These are phyloP conservation scores for Magnolia changhungtana DNA, from an alignment of 164 flowering plant genomes.

Conservation along the genomic window DNA sequence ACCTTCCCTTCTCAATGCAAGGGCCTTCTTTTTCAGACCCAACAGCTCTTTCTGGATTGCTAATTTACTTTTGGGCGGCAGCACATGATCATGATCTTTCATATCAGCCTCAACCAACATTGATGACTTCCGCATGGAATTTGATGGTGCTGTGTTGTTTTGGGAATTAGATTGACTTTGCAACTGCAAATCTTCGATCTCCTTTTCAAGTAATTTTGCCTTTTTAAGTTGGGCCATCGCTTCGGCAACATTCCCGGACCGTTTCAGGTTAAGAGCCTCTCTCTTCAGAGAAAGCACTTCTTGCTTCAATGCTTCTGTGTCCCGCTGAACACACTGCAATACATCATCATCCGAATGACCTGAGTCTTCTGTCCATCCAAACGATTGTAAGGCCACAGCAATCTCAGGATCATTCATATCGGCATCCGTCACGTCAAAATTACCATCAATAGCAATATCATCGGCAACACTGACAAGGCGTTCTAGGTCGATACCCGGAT, in stretches of 20 bases:
- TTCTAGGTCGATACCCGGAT: slow-evolving; percentile 33
- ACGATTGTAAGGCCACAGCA: slow-evolving; percentile 52
- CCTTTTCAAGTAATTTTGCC: slow-evolving; percentile 70
- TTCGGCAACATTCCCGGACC: slow-evolving; percentile 64
- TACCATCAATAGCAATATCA: slow-evolving; percentile 42
- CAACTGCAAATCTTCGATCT: slow-evolving; percentile 35
- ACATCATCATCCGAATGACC: slow-evolving; percentile 21
- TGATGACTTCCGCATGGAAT: slow-evolving; percentile 12
- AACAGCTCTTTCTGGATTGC: slow-evolving; percentile 75
- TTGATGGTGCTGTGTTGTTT: not conserved
- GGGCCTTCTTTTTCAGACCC: slow-evolving; percentile 69
- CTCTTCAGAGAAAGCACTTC: slow-evolving; percentile 65
- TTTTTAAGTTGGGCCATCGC: slow-evolving; percentile 68
- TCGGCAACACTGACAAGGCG: slow-evolving; percentile 38
- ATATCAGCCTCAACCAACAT: slow-evolving; percentile 12
- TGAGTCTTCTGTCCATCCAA: slow-evolving; percentile 82
- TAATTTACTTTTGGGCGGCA: slow-evolving; percentile 51
- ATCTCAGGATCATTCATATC: slow-evolving; percentile 89
- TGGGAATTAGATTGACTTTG: slow-evolving; percentile 2
- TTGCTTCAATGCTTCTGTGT: slow-evolving; percentile 34
- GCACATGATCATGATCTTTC: slow-evolving; percentile 14
- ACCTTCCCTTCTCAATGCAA: slow-evolving; percentile 82
- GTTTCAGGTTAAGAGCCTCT: slow-evolving; percentile 63
- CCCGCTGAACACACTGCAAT: slow-evolving; percentile 23
- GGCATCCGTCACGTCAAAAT: slow-evolving; percentile 75